Conservation (phyloP, 768 basidiomycete species). For the Naematelia aurantialba region DNA sequence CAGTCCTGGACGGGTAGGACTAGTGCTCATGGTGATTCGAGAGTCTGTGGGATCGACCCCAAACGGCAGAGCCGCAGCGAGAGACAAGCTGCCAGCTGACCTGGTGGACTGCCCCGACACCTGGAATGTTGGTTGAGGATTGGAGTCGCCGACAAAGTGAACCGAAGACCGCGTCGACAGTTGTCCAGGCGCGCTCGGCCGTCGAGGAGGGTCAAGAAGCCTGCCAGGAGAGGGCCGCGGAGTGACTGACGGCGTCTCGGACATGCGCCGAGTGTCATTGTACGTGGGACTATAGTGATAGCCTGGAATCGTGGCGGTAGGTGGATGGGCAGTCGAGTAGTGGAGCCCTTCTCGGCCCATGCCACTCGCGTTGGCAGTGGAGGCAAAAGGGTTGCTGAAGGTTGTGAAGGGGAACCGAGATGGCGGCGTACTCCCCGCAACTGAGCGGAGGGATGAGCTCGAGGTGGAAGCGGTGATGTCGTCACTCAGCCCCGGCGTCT, state of each 20-base stretch:
- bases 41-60: too few relatives aligned
- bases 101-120: not conserved
- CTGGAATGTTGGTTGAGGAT: not conserved
- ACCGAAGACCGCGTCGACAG: not conserved
- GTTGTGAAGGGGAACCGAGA: not conserved
- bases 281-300: not conserved
- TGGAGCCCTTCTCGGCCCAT: not conserved
- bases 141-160: not conserved
- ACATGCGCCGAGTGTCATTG: not conserved
- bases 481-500: not conserved
- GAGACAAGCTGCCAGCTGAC: too few relatives aligned
- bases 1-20: slow-evolving; percentile 4
- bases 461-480: not conserved
- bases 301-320: not conserved
- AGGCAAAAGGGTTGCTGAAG: not conserved
- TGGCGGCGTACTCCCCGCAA: not conserved
- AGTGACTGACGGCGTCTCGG: not conserved
- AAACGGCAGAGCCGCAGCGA: too few relatives aligned
- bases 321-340: not conserved
- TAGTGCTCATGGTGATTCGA: too few relatives aligned
- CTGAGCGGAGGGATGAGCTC: not conserved
- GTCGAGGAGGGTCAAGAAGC: not conserved
- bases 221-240: not conserved
- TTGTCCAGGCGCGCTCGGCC: not conserved
- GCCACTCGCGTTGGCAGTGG: not conserved